Conservation (phyloP, 2,329 filamentous ascomycete genomes). For the Talaromyces funiculosus region DNA sequence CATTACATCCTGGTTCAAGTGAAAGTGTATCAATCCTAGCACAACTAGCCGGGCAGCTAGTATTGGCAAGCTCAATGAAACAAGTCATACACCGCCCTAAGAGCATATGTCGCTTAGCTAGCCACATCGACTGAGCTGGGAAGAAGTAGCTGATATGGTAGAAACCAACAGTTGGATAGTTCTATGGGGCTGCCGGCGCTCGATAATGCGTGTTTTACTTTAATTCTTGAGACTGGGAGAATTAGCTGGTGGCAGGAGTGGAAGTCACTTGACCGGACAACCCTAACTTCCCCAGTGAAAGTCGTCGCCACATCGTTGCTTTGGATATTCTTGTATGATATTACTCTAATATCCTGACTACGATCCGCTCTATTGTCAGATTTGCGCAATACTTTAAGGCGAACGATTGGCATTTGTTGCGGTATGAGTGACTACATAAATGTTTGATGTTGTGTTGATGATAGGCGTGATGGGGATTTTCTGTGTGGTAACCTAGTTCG, state of each 20-base stretch:
- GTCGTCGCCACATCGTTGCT: too few species aligned
- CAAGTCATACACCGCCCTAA: neutral
- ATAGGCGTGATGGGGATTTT: neutral
- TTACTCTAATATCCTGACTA: neutral
- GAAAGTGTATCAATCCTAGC: neutral
- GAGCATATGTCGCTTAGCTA: neutral
- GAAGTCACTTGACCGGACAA: neutral
- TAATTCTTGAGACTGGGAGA: too few species aligned
- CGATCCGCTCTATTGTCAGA: neutral
- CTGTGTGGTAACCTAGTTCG: neutral
- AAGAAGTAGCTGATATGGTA: neutral
- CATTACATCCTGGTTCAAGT: neutral
- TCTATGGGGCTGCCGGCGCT: neutral
- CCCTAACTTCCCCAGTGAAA: neutral
- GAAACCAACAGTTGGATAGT: neutral
- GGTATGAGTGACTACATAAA: neutral
- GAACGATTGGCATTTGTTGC: neutral
- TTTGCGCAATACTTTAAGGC: neutral
- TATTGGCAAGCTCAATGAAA: neutral
- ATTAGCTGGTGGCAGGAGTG: neutral
- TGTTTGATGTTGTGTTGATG: neutral
- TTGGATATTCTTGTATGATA: neutral
- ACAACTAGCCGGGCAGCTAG: neutral
- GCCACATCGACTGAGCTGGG: neutral
- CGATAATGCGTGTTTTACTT: neutral